Evolutionary conservation across 257 asterid species (phyloP), one percentile per base, ranked within the genome.

Genomic region (Gardenia jasminoides): DNA sequence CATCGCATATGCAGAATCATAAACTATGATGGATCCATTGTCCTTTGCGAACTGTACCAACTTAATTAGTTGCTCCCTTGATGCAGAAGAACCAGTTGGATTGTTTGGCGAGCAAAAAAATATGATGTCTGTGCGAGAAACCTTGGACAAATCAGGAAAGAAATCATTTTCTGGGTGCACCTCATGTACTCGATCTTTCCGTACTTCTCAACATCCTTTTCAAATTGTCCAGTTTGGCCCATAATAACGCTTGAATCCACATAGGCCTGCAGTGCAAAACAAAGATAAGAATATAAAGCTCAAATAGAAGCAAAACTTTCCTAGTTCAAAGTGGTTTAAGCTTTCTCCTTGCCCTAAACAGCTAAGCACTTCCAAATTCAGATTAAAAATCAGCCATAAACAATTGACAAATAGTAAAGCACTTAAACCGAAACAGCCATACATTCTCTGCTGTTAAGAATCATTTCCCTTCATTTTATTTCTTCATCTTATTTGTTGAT

Each of bases 1-100:
- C 99, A 92, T 89, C 24, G 98, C 98, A 87, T 96, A 96, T n/a
- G 98, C 98, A 73, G 99, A 95, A 88, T 95, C 99, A 80, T 90
- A 93, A 79, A 93, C 91, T 61, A 95, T 87, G 86, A 95, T 92
- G 17, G 99, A 95, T 31, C 98, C 99, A 83, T 95, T 95, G 77
- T 89, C 86, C 87, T 92, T 93, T 58, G 99, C 99, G 72, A 92
- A 93, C 76, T 88, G 88, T 61, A 93, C 99, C 83, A 96, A 90
- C 80, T 80, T 88, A 79, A 97, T 91, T 72, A 96, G 90, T 79
- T 96, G 97, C 76, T 93, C 97, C 87, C 97, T 84, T 72, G 98
- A 91, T 79, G 98, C 98, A 84, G 95, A 89, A 74, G 88, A 86
- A 84, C 99, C 99, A 71, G 98, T 96, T 15, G 99, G 98, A 84